These are phyloP conservation scores for Calendula officinalis DNA, from an alignment of 129 eudicot genomes.

Conservation along the genomic window DNA sequence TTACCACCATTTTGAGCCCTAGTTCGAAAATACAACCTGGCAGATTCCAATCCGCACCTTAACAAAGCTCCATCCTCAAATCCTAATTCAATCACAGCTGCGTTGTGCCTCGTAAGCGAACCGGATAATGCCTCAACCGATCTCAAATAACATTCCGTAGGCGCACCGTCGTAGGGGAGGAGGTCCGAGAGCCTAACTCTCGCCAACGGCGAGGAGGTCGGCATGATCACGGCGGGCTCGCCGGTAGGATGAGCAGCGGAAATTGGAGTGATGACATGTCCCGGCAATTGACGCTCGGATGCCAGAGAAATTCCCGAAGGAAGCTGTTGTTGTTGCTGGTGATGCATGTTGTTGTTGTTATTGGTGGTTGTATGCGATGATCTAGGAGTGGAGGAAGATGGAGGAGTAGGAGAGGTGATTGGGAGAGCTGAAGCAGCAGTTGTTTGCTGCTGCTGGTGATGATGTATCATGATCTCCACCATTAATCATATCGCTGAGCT, in stretches of 20 bases:
- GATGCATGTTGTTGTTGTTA: constrained; percentile 11
- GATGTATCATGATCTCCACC: constrained; percentile 45
- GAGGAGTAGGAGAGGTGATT: no score
- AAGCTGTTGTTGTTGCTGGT: constrained; percentile 19
- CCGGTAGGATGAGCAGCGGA: constrained; percentile 34
- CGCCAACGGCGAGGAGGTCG: constrained; percentile 24
- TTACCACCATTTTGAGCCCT: constrained; percentile 36
- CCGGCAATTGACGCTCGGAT: constrained; percentile 29
- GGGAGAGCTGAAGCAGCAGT: constrained; percentile 29
- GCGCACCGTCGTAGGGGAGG: constrained; percentile 70
- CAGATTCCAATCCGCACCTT: constrained; percentile 79
- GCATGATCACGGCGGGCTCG: constrained; percentile 19
- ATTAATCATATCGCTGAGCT: constrained; percentile 37
- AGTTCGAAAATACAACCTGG: constrained; percentile 58
- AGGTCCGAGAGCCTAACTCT: constrained; percentile 69
- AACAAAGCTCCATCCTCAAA: constrained; percentile 61
- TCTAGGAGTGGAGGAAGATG: constrained; percentile 23
- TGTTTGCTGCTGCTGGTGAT: constrained; percentile 41
- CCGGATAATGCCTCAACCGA: constrained; percentile 73
- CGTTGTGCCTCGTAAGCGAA: constrained; percentile 78
- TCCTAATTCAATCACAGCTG: constrained; percentile 73
- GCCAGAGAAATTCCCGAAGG: constrained; percentile 43
- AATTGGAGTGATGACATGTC: constrained; percentile 32
- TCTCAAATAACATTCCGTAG: constrained; percentile 46
- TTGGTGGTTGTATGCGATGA: constrained; percentile 36